phyloP scores from a whole-genome alignment of 2,329 filamentous ascomycete genomes.

The Fusarium sp. region DNA sequence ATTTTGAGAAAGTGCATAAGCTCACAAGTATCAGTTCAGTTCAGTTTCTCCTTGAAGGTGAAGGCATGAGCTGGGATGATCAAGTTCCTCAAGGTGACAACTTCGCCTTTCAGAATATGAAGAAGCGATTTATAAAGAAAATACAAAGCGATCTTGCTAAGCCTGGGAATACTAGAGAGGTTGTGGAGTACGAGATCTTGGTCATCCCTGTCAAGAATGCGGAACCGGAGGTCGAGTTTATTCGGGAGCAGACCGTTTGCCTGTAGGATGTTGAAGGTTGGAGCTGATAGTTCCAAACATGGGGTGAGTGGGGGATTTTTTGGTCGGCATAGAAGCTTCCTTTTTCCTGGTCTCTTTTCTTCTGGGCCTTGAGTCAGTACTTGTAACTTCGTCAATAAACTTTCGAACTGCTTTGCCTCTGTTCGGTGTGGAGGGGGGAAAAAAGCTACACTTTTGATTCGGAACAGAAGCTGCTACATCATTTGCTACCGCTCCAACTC shows the following conservation, averaged over 20 bases:
- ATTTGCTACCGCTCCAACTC: too few species aligned
- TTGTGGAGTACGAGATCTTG: conserved; percentile 18
- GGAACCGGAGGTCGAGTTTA: not conserved
- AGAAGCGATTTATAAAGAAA: not conserved
- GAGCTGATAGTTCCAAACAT: too few species aligned
- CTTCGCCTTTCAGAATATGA: conserved; percentile 19
- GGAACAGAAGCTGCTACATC: too few species aligned
- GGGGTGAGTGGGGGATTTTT: too few species aligned
- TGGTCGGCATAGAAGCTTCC: too few species aligned
- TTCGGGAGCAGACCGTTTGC: not conserved
- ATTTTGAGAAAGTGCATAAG: not conserved
- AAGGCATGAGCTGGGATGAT: conserved; percentile 28
- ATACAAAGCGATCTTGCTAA: conserved; percentile 4
- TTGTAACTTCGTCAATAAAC: too few species aligned
- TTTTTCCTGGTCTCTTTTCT: too few species aligned
- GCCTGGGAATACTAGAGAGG: not conserved
- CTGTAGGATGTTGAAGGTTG: not conserved
- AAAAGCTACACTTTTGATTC: too few species aligned
- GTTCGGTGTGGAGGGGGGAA: too few species aligned
- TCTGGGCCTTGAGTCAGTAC: too few species aligned
- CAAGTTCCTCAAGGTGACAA: not conserved
- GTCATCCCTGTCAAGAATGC: not conserved
- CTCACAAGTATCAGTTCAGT: not conserved
- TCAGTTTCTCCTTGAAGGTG: conserved; percentile 7
- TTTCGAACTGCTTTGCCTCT: too few species aligned